Conservation (phyloP, 208 protist species). For the Crithidia mellificae region DNA sequence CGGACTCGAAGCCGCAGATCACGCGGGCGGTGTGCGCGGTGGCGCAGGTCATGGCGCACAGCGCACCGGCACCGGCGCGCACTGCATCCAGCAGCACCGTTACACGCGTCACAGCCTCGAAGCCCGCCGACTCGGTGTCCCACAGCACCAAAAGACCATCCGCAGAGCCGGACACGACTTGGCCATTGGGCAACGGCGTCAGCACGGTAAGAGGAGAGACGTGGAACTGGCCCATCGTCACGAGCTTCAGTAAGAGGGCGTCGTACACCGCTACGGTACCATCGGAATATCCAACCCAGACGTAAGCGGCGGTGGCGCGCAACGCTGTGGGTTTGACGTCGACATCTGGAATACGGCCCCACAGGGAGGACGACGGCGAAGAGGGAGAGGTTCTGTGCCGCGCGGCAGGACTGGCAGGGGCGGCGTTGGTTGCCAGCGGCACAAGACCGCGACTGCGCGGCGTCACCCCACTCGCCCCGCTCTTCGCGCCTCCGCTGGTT, state of each 20-base stretch:
- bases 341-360: background rate
- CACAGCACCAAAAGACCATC: slow-evolving; percentile 81
- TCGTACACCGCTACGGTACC: slow-evolving; percentile 83
- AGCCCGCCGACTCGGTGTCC: slow-evolving; percentile 69
- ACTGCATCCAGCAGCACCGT: slow-evolving; percentile 22
- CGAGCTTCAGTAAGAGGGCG: slow-evolving; percentile 54
- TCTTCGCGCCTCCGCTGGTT: background rate
- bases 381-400: too few species aligned
- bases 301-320: slow-evolving; percentile 54
- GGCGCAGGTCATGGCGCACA: slow-evolving; percentile 26
- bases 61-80: slow-evolving; percentile 13
- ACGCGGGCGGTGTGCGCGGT: slow-evolving; percentile 34
- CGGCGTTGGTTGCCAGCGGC: background rate
- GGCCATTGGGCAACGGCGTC: slow-evolving; percentile 11
- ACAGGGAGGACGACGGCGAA: background rate
- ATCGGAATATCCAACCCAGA: slow-evolving; percentile 79
- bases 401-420: background rate
- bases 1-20: slow-evolving; percentile 63
- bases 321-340: slow-evolving; percentile 32
- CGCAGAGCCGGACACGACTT: slow-evolving; percentile 67
- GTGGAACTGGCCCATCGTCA: slow-evolving; percentile 75
- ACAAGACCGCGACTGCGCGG: slow-evolving; percentile 20
- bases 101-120: slow-evolving; percentile 74
- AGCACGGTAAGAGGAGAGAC: slow-evolving; percentile 44
- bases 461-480: background rate